Evolutionary conservation across 768 basidiomycete species (phyloP).

Genomic region (Calocera cornea): DNA sequence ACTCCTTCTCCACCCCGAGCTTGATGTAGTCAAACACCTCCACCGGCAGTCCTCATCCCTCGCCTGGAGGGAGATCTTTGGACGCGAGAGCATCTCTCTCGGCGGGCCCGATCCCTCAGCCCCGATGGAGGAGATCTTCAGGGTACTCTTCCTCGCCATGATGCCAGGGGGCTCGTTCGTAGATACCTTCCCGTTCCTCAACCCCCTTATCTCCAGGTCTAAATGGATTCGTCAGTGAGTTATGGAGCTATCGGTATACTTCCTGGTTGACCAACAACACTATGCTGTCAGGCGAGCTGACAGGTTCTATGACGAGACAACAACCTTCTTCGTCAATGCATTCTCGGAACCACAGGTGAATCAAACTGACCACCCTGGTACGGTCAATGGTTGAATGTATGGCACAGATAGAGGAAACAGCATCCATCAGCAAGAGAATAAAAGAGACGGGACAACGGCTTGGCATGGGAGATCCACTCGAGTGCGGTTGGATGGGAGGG

Average conservation of each 20-base stretch:
- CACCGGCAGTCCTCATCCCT: neutral
- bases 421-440: too few species aligned
- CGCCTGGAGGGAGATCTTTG: neutral
- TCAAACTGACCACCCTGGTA: too few species aligned
- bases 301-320: neutral
- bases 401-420: too few species aligned
- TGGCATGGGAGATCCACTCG: neutral
- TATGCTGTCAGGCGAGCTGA: neutral
- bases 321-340: neutral
- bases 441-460: too few species aligned
- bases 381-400: too few species aligned
- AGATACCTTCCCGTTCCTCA: neutral
- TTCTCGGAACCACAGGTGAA: neutral
- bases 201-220: neutral
- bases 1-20: neutral
- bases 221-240: neutral
- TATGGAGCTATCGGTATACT: too few species aligned
- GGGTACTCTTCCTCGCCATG: neutral
- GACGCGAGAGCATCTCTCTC: neutral
- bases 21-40: neutral
- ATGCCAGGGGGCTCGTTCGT: neutral
- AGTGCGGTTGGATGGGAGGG: neutral
- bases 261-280: neutral
- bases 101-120: neutral
- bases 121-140: neutral